Evolutionary conservation across 2,329 filamentous ascomycete genomes (phyloP).

Genomic region (Mycogone perniciosa): DNA sequence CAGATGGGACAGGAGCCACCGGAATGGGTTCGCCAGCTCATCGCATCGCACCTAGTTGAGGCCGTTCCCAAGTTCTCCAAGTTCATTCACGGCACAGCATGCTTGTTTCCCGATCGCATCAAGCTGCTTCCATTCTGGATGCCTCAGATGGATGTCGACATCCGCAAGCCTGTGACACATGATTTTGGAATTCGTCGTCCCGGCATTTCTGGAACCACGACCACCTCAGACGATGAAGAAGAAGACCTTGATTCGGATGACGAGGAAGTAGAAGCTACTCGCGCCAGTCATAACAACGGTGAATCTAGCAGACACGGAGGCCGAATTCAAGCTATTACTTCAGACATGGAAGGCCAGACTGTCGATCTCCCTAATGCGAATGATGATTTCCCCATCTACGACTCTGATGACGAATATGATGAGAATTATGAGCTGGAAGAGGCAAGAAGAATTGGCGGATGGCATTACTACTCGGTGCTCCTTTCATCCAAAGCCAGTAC

Average conservation of each 20-base stretch:
- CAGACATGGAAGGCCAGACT: conserved; percentile 80
- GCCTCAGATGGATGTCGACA: conserved; percentile 97
- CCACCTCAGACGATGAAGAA: conserved; percentile 70
- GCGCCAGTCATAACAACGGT: conserved; percentile 21
- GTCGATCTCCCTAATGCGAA: conserved; percentile 51
- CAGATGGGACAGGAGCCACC: conserved; percentile 92
- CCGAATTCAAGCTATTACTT: conserved; percentile 36
- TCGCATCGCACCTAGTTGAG: conserved; percentile 89
- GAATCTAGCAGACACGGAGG: conserved; percentile 34
- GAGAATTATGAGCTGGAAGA: conserved; percentile 70
- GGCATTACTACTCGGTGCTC: conserved; percentile 63
- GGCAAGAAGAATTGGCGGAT: conserved; percentile 68
- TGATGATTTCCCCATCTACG: conserved; percentile 81
- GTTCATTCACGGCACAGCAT: conserved; percentile 93
- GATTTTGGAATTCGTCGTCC: conserved; percentile 86
- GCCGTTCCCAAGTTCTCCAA: conserved; percentile 99
- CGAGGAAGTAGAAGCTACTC: conserved; percentile 36
- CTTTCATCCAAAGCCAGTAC: conserved; percentile 38
- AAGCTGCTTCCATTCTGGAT: conserved; percentile 93
- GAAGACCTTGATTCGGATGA: conserved; percentile 65
- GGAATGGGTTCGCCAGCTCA: conserved; percentile 92
- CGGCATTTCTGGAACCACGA: conserved; percentile 66
- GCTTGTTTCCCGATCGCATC: conserved; percentile 79
- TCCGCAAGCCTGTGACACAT: conserved; percentile 83
- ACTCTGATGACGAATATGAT: conserved; percentile 74